Base-by-base conservation (phyloP, 2,329 filamentous ascomycete species). In the Penicillium janthinellum region DNA sequence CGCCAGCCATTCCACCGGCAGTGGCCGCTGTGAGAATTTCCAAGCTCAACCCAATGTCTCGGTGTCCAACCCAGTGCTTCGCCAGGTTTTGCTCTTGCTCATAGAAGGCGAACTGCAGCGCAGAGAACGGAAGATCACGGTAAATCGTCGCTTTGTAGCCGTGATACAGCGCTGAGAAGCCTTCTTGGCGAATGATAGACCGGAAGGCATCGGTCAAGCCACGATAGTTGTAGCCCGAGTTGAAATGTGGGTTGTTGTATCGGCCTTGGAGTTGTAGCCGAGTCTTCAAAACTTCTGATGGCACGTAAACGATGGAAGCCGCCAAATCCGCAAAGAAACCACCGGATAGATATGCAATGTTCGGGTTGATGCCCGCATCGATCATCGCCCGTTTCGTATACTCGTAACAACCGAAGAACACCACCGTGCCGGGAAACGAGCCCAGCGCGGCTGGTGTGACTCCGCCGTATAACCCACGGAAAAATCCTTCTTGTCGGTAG, bases 251-350 rank as follows among this genome's bases (percentile, higher is more conserved):
- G 72, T 99, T 99, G 77, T 98, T 96, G 79, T 92, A 90, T 61
- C 91, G 90, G 53, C 95, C 96, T 76, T 99, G 95, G 5, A 99
- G 84, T 74, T 99, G 95, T 51, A 98, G 82, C 25, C 95, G 88
- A n/a, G 95, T 99, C 77, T 99, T 99, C 67, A 99, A 84, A 5
- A 99, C 95, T 77, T 99, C 96, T 12, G 94, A 96, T 4, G 95
- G 96, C 4, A 99, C 96, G 73, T 99, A 99, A 60, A 97, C 85
- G 61, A 96, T 84, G 0, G 92, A 96, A 1, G 95, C 94, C 47
- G 91, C 94, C 22, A 97, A 83, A 73, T 99, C 95, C 62, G 94
- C 95, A 60, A 97, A 75, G 69, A 98, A 93, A n/a, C 91, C 94
- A 69, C 91, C 90, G 59, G 88, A 83, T 37, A 99, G 84, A 80